Percentiles rank a stretch among this genome's conserved stretches.
Evolutionary conservation across 148 eudicot species (phyloP).

Genomic region (Rhododendron griersonianum): DNA sequence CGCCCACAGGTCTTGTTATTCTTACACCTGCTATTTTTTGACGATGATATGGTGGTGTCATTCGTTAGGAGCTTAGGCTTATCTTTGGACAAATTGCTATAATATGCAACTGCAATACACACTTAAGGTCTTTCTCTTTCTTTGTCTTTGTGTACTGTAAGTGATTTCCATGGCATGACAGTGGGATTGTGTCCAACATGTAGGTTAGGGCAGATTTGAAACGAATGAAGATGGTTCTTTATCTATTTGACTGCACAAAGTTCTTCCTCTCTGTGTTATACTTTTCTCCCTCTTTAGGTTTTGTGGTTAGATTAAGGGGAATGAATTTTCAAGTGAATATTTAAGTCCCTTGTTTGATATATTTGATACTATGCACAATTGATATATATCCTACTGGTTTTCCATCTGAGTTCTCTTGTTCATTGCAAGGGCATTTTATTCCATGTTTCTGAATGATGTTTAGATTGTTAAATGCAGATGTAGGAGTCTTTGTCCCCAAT

Average conservation of each 20-base stretch:
- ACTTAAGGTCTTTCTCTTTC: neutral
- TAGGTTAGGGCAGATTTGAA: neutral
- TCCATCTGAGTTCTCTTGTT: neutral
- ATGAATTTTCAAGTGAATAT: neutral
- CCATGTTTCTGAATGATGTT: neutral
- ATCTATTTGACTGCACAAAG: neutral
- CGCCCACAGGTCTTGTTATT: constrained; percentile 49
- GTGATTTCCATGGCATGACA: neutral
- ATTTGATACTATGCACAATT: neutral
- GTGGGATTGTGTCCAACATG: neutral
- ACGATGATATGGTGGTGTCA: neutral
- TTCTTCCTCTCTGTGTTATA: constrained; percentile 1
- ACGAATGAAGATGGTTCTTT: neutral
- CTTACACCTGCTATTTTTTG: neutral
- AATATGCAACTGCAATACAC: neutral
- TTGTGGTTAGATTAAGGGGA: neutral
- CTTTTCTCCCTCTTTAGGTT: neutral
- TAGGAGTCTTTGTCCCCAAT: neutral
- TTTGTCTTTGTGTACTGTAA: neutral
- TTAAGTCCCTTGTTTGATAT: neutral
- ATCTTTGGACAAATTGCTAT: neutral
- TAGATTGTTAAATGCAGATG: constrained; percentile 1
- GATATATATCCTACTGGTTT: neutral
- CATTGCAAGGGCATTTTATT: neutral
- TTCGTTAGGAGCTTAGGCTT: neutral